A percentile compares a stretch with the other conserved stretches of the same genome.
These are phyloP conservation scores for Hyphopichia burtonii DNA, from an alignment of 1,139 yeast species.

Conservation along the genomic window DNA sequence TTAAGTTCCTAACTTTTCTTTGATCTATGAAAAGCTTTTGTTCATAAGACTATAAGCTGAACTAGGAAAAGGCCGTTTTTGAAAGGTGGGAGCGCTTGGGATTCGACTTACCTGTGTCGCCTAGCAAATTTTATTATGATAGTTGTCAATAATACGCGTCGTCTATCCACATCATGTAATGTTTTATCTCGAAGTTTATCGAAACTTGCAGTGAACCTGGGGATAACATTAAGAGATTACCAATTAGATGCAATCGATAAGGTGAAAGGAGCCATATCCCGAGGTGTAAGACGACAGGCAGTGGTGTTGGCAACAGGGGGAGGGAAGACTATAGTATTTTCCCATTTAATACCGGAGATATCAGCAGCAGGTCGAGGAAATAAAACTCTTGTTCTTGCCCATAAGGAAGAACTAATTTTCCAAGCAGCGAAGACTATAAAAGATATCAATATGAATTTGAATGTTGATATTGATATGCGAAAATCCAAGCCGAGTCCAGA, in stretches of 20 bases:
- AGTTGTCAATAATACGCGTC: no score
- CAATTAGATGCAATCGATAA: conserved; percentile 68
- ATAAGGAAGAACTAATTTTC: conserved; percentile 71
- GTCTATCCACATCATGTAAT: no score
- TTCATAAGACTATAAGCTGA: no score
- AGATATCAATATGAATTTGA: conserved; percentile 47
- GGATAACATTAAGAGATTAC: conserved; percentile 46
- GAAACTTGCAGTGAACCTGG: not conserved
- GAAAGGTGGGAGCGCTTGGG: no score
- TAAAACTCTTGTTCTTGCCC: conserved; percentile 71
- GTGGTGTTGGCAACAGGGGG: conserved; percentile 94
- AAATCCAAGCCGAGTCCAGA: conserved; percentile 31
- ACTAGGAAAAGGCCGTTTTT: no score
- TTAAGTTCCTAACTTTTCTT: no score
- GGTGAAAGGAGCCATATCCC: conserved; percentile 49
- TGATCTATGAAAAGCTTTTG: no score
- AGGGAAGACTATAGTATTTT: conserved; percentile 86
- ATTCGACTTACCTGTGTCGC: no score
- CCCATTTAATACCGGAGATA: conserved; percentile 58
- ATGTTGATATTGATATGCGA: conserved; percentile 77
- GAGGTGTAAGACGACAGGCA: conserved; percentile 61
- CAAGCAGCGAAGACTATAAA: conserved; percentile 64
- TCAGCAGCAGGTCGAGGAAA: conserved; percentile 37
- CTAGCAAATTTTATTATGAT: no score
- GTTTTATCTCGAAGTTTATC: not conserved